phyloP scores from a whole-genome alignment of 2,329 filamentous ascomycete genomes.

The Botryotinia convoluta region DNA sequence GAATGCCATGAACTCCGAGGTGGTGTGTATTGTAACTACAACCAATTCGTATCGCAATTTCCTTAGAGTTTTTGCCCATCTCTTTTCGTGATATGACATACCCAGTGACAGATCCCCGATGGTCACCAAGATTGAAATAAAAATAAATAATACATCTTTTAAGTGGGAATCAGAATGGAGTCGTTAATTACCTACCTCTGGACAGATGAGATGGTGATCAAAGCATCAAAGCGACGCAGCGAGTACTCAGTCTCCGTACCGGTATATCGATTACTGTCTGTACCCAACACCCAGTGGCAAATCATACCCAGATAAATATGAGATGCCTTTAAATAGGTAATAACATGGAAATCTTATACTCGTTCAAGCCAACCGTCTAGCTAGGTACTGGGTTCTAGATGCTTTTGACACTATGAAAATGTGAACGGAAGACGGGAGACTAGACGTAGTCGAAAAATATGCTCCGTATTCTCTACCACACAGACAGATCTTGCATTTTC shows the following conservation, averaged over 20 bases:
- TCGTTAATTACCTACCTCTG: background rate
- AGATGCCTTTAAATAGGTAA: background rate
- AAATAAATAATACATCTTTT: background rate
- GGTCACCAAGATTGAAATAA: background rate
- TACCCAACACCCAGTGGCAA: background rate
- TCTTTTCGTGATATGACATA: background rate
- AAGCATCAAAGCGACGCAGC: background rate
- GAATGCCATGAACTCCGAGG: background rate
- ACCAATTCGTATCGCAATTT: slow-evolving; percentile 5
- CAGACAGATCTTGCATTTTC: background rate
- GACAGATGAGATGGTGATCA: background rate
- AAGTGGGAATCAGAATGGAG: background rate
- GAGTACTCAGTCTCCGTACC: background rate
- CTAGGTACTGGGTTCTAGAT: background rate
- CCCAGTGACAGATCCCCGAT: background rate
- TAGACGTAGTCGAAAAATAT: background rate
- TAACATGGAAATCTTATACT: background rate
- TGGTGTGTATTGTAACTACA: background rate
- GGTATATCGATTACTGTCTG: background rate
- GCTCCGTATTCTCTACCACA: background rate
- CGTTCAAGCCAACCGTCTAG: background rate
- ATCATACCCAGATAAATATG: background rate
- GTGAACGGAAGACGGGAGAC: background rate
- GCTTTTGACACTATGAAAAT: background rate
- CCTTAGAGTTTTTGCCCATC: background rate